Percentiles rank a stretch among this genome's conserved stretches.
Conservation (phyloP, 805 yeast genomes). For the Yarrowia porcina region DNA sequence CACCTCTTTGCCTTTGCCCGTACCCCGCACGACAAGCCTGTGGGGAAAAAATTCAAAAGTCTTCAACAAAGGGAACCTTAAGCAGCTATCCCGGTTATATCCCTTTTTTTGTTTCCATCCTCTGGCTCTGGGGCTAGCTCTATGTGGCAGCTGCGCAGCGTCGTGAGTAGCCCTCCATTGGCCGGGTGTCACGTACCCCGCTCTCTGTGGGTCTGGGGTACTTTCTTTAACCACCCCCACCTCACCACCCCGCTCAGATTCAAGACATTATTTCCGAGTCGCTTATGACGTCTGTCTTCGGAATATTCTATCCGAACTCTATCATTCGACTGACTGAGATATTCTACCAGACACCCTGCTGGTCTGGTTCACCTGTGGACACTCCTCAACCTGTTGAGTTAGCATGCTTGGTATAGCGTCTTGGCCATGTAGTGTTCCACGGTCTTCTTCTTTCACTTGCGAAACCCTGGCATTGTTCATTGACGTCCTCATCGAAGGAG, state of each 20-base stretch:
- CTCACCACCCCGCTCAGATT: background rate
- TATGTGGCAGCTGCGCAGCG: background rate
- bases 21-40: constrained; percentile 25
- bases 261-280: background rate
- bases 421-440: no score
- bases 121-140: background rate
- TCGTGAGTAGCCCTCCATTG: background rate
- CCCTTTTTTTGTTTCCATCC: background rate
- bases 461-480: no score
- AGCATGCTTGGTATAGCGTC: no score
- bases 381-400: no score
- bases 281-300: constrained; percentile 20
- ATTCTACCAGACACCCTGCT: background rate
- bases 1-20: constrained; percentile 3
- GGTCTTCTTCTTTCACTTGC: no score
- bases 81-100: constrained; percentile 12
- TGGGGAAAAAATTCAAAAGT: constrained; percentile 11
- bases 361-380: background rate
- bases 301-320: constrained; percentile 17
- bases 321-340: background rate
- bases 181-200: background rate
- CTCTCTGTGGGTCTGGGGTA: background rate
- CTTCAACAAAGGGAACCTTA: constrained; percentile 2
- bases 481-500: background rate
- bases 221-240: background rate